These are phyloP conservation scores for Ustilago loliicola DNA, from an alignment of 1,284 basidiomycete genomes.

Conservation along the genomic window DNA sequence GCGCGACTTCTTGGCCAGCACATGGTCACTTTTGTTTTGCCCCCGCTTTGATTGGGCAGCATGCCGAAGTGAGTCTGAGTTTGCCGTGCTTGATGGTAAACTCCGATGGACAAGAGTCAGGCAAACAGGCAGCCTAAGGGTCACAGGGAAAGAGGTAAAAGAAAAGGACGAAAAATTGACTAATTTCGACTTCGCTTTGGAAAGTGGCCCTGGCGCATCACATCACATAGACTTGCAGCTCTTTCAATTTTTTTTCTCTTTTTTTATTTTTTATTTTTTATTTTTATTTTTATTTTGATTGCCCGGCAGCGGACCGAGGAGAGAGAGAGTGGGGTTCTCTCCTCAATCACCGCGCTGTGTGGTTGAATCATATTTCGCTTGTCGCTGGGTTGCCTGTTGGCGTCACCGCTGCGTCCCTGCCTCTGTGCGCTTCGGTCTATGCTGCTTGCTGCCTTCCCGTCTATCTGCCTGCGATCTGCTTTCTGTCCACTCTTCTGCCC, in stretches of 20 bases:
- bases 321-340: no score
- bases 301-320: no score
- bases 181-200: neutral
- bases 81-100: constrained; percentile 1
- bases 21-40: neutral
- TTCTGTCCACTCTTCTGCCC: neutral
- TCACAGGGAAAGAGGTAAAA: neutral
- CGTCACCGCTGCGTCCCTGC: constrained; percentile 9
- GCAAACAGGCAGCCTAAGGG: neutral
- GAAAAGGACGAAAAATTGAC: neutral
- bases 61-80: constrained; percentile 8
- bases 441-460: neutral
- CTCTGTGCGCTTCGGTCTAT: constrained; percentile 1
- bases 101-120: neutral
- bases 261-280: no score
- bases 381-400: constrained; percentile 4
- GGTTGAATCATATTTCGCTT: neutral
- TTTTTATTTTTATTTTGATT: no score
- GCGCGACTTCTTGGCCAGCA: constrained; percentile 2
- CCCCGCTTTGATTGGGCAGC: constrained; percentile 1
- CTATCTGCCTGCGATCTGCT: neutral
- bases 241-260: no score
- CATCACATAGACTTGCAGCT: no score
- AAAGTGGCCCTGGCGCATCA: neutral
- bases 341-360: neutral